Conservation (phyloP, 352 stramenopile species). For the Globisporangium uncinulatum region DNA sequence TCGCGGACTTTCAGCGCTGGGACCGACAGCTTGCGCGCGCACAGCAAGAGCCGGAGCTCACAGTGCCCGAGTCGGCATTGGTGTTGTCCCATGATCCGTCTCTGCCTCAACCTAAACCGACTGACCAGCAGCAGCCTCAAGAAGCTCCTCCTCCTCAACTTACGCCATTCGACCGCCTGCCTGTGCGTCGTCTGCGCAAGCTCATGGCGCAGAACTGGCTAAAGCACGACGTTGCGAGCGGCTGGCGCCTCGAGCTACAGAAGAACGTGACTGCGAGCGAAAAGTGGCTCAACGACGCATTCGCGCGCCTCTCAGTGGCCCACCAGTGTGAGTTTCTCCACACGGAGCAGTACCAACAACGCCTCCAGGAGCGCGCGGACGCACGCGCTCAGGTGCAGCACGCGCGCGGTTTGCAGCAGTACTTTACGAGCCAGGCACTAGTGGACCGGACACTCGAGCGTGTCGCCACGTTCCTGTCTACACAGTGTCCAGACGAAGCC, state of each 20-base stretch:
- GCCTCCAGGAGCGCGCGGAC: slow-evolving; percentile 20
- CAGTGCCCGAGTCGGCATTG: no score
- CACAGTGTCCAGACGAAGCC: not conserved
- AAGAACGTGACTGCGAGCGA: slow-evolving; percentile 58
- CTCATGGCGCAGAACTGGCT: slow-evolving; percentile 50
- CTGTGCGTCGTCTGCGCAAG: slow-evolving; percentile 50
- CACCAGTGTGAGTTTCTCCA: slow-evolving; percentile 41
- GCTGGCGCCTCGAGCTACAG: slow-evolving; percentile 53
- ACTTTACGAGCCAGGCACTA: slow-evolving; percentile 50
- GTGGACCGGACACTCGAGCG: slow-evolving; percentile 31
- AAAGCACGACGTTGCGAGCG: slow-evolving; percentile 24
- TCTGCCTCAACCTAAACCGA: no score
- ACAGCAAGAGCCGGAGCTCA: no score
- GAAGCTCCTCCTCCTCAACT: not conserved
- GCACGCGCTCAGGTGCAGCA: slow-evolving; percentile 22
- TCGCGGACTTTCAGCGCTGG: slow-evolving; percentile 39
- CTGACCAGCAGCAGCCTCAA: not conserved
- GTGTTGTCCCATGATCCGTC: no score
- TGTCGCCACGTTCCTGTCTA: slow-evolving; percentile 17
- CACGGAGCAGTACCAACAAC: slow-evolving; percentile 34
- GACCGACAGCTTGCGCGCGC: slow-evolving; percentile 24
- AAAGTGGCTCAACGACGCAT: slow-evolving; percentile 42
- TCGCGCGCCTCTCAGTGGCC: slow-evolving; percentile 19
- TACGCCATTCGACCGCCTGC: slow-evolving; percentile 26
- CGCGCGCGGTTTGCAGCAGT: slow-evolving; percentile 63